Conservation (phyloP, 148 eudicot genomes). For the Chenopodium suecicum region DNA sequence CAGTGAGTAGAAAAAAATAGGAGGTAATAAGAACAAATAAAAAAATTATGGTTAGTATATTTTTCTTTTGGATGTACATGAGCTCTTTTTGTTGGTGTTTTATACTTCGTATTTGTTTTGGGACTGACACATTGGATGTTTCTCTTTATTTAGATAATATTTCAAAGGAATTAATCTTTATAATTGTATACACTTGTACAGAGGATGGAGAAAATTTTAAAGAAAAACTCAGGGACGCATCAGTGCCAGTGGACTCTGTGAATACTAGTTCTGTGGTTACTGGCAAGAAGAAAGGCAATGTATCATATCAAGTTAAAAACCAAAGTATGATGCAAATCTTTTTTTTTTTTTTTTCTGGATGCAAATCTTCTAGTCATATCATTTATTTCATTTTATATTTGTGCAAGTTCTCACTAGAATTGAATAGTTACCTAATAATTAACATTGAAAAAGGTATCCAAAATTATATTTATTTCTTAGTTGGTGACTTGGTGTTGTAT, state of each 20-base stretch:
- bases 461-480: not conserved
- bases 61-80: not conserved
- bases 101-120: not conserved
- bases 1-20: too few species aligned
- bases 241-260: slow-evolving; percentile 5
- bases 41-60: not conserved
- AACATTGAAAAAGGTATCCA: not conserved
- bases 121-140: not conserved
- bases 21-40: too few species aligned
- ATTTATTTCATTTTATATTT: not conserved
- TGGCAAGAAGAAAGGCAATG: slow-evolving; percentile 16
- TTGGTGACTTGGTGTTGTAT: not conserved
- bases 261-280: slow-evolving; percentile 11
- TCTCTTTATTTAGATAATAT: not conserved
- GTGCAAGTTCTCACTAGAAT: not conserved
- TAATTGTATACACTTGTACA: not conserved
- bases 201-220: slow-evolving; percentile 15
- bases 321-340: slow-evolving; percentile 22
- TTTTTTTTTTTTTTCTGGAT: too few species aligned
- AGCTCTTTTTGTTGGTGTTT: not conserved
- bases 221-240: not conserved
- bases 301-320: slow-evolving; percentile 13
- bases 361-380: too few species aligned
- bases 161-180: not conserved
- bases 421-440: not conserved